Evolutionary conservation across 805 yeast genomes (phyloP), one percentile per base, ranked within the genome.

Genomic region (Tetrapisispora arboricola): DNA sequence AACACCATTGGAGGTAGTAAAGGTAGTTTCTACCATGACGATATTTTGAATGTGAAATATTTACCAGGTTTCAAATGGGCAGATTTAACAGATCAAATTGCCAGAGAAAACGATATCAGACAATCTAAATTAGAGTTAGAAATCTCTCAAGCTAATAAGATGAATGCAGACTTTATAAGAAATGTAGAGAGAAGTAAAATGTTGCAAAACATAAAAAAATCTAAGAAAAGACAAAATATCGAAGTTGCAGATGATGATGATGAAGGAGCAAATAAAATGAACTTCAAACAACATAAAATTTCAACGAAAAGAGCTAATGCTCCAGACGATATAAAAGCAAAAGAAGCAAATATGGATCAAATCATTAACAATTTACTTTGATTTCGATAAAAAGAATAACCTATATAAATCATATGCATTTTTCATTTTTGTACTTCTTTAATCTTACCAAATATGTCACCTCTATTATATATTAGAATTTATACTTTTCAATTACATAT

Each of bases 1-100:
- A 84, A 86, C 55, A 84, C 71, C 9, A 65, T 92, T 26, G 98
- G 97, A 21, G 98, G 97, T 30, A 86, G 80, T 55, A 92, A 92
- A 63, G 81, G 92, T 3, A 75, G 80, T 9, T 90, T 83, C 54
- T 92, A 88, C 63, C 82, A 92, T 55, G 98, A 92, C 61, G 98
- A 92, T 66, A 80, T 92, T 20, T 71, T 94, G 67, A 92, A 87
- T 58, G 78, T 90, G 44, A 90, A 84, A 60, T 92, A 92, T 53
- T 67, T 92, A 45, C 79, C 85, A 9, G 87, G 90, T 2, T 92
- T 90, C 72, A 92, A 92, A 58, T 92, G 98, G 98, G 72, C 81
- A 42, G 94, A 92, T 55, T 69, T 92, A 57, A 88, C 96, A 3
- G 94, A 83, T 58, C 96, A 90, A 58, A 84, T 90, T 48, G 87